Percentiles rank a stretch among this genome's conserved stretches.
Evolutionary conservation across 805 yeast genomes (phyloP).

Genomic region (Ogataea zsoltii): DNA sequence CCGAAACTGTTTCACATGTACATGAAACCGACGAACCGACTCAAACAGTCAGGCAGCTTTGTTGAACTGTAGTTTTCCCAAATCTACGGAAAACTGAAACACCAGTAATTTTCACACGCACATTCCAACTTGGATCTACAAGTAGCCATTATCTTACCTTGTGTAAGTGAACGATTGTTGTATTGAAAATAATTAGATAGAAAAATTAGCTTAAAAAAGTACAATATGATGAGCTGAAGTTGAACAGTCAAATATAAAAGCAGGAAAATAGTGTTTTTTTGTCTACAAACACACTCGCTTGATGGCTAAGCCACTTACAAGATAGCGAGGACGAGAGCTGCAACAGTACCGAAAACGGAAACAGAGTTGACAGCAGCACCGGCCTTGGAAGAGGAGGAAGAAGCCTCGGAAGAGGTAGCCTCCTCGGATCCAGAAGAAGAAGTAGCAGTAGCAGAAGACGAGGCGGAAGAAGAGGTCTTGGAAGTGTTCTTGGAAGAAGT

Average conservation of each 20-base stretch:
- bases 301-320: constrained; percentile 36
- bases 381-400: constrained; percentile 31
- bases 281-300: neutral
- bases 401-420: constrained; percentile 27
- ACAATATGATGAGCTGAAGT: constrained; percentile 2
- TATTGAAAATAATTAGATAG: neutral
- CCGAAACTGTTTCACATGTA: too few species aligned
- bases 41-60: too few species aligned
- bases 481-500: constrained; percentile 40
- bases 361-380: constrained; percentile 34
- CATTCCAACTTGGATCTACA: too few species aligned
- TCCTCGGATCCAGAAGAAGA: constrained; percentile 35
- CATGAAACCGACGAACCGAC: too few species aligned
- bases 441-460: constrained; percentile 28
- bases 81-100: too few species aligned
- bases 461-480: constrained; percentile 22
- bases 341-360: constrained; percentile 49
- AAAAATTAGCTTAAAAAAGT: constrained; percentile 9
- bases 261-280: constrained; percentile 2
- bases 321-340: constrained; percentile 51
- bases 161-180: neutral
- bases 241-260: constrained; percentile 4
- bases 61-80: too few species aligned
- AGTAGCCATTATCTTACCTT: too few species aligned
- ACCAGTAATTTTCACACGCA: too few species aligned